Percentiles rank a stretch among this genome's conserved stretches.
phyloP scores from a whole-genome alignment of 2,329 filamentous ascomycete genomes.

The Coniochaeta prunicola region DNA sequence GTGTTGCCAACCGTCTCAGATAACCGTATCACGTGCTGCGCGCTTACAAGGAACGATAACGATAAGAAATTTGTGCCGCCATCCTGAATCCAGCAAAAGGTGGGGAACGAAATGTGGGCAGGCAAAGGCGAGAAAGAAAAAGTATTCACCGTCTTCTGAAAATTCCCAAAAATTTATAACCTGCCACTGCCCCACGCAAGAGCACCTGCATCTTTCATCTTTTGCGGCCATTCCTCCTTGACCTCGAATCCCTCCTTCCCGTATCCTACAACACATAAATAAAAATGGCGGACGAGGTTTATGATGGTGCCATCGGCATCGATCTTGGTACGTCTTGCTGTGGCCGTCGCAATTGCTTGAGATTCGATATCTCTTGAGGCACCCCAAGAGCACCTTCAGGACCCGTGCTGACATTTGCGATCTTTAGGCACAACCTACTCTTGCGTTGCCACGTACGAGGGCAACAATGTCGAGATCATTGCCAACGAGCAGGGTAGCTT shows the following conservation, averaged over 20 bases:
- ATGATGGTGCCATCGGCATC: slow-evolving; percentile 99
- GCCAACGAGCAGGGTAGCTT: slow-evolving; percentile 99
- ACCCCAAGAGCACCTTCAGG: slow-evolving; percentile 8
- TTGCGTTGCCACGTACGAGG: slow-evolving; percentile 98
- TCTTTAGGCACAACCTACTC: slow-evolving; percentile 92
- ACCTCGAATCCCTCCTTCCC: slow-evolving; percentile 2
- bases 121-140: slow-evolving; percentile 1
- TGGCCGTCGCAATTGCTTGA: not conserved
- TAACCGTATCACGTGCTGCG: not conserved
- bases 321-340: slow-evolving; percentile 73
- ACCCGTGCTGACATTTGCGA: not conserved
- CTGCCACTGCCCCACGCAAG: slow-evolving; percentile 1
- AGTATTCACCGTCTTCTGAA: slow-evolving; percentile 1
- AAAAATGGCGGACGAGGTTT: slow-evolving; percentile 95
- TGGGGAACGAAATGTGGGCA: not conserved
- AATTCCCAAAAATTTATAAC: slow-evolving; percentile 3
- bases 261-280: slow-evolving; percentile 15
- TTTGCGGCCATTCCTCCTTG: slow-evolving; percentile 8
- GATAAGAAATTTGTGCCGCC: slow-evolving; percentile 2
- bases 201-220: not conserved
- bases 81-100: not conserved
- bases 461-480: slow-evolving; percentile 99
- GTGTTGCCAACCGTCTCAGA: not conserved
- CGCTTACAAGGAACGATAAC: not conserved
- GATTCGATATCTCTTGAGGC: not conserved